These are phyloP conservation scores for Colletotrichum coccodes DNA, from an alignment of 2,329 filamentous ascomycete genomes.

Conservation along the genomic window DNA sequence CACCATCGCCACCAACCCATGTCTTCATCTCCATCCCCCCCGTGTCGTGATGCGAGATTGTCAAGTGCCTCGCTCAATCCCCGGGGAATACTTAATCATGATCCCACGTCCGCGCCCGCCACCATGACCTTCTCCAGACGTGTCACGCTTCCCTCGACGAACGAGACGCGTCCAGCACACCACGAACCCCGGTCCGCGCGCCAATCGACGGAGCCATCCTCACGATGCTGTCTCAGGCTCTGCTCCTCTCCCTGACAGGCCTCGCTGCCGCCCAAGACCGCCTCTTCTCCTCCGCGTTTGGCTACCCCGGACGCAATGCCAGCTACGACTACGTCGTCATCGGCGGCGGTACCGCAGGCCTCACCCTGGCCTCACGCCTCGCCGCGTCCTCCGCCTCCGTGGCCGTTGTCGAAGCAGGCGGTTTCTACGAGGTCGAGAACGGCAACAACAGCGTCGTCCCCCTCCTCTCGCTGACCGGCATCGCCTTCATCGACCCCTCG, in stretches of 20 bases:
- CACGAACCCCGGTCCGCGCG: neutral
- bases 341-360: slow-evolving; percentile 51
- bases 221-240: neutral
- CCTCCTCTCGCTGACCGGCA: slow-evolving; percentile 29
- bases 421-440: slow-evolving; percentile 44
- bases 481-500: slow-evolving; percentile 31
- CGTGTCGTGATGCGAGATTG: neutral
- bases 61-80: neutral
- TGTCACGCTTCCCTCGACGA: neutral
- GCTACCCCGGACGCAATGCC: slow-evolving; percentile 30
- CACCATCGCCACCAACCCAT: neutral
- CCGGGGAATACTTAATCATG: neutral
- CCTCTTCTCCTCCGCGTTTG: slow-evolving; percentile 30
- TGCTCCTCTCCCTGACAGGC: neutral
- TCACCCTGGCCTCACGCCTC: slow-evolving; percentile 45
- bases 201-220: neutral
- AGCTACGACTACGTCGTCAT: slow-evolving; percentile 40
- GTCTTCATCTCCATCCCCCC: neutral
- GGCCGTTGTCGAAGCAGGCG: slow-evolving; percentile 51
- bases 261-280: slow-evolving; percentile 10
- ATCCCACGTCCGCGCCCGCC: no score
- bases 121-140: neutral
- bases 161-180: neutral
- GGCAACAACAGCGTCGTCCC: slow-evolving; percentile 39
- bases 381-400: slow-evolving; percentile 44